Base-by-base conservation (phyloP, 2,329 filamentous ascomycete genomes). In the Amauroascus verrucosus region DNA sequence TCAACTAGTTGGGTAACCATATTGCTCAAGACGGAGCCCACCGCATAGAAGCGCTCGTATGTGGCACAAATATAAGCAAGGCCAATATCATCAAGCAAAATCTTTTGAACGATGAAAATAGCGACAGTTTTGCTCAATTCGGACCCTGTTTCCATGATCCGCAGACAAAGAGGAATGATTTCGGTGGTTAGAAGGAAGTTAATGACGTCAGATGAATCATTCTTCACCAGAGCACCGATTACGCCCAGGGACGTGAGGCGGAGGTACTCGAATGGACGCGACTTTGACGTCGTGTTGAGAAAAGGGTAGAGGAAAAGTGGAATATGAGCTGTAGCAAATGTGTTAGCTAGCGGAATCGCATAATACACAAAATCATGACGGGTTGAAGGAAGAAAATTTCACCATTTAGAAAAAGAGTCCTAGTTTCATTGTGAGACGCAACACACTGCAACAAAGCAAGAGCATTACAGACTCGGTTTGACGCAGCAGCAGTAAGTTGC, bases 31-130 rank as follows among this genome's bases (percentile, higher is more conserved):
- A 98, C 93, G 1, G 93, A 98, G 5, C 93, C 93, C 4, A 98
- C 93, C 6, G 93, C 93, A 63, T 97, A 98, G 72, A 98, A 98
- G 18, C 93, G 82, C 75, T 98, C 93, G 64, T 98, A 98, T 0
- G 93, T 98, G 59, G 94, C 91, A 72, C 93, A 98, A 55, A 98
- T 98, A 71, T 98, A 98, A 65, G 93, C 93, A 58, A 98, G 79
- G 3, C 93, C 93, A 63, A 95, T 91, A 64, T 98, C 93, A 66
- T 98, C 93, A 2, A 98, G 80, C 50, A 98, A 75, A 24, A 98
- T 98, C 78, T 98, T 98, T 72, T 98, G 93, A 16, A 98, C 93
- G 63, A 98, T 98, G 75, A 98, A 98, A 64, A 98, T 98, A 55
- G 93, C 93, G 13, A 98, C 93, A 0, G 93, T 98, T 77, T 98